phyloP scores from a whole-genome alignment of 208 protist genomes.

The Leishmania amazonensis region DNA sequence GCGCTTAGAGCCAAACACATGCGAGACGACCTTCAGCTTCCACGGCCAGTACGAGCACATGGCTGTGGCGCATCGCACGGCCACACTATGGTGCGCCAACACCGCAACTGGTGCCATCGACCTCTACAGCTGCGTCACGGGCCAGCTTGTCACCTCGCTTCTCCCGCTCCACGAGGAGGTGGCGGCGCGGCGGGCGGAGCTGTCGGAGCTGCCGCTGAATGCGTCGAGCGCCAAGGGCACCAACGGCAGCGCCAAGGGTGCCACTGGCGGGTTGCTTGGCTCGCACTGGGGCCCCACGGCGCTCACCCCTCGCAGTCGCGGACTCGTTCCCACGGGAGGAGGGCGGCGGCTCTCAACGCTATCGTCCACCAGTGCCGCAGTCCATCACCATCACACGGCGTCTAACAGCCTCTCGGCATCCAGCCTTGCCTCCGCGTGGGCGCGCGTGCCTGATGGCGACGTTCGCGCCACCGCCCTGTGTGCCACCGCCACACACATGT shows the following conservation, averaged over 20 bases:
- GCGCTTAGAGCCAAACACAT: constrained; percentile 37
- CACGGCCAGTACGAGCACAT: constrained; percentile 45
- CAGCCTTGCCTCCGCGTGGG: background rate
- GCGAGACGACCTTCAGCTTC: constrained; percentile 48
- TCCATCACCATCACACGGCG: background rate
- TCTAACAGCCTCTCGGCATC: background rate
- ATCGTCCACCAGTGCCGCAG: background rate
- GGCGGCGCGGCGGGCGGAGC: constrained; percentile 12
- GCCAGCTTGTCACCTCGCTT: constrained; percentile 44
- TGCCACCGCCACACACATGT: constrained; percentile 69
- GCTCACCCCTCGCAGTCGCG: constrained; percentile 12
- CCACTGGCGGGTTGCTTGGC: background rate
- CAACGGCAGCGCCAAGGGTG: background rate
- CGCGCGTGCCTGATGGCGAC: background rate
- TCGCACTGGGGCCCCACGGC: background rate
- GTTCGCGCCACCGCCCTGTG: constrained; percentile 31
- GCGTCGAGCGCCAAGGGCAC: background rate
- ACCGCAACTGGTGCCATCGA: constrained; percentile 46
- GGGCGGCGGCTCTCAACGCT: background rate
- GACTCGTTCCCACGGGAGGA: constrained; percentile 4
- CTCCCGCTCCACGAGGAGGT: constrained; percentile 22
- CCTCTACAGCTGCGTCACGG: constrained; percentile 71
- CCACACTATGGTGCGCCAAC: constrained; percentile 70
- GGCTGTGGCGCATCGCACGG: constrained; percentile 35
- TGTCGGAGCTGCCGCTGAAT: constrained; percentile 17